phyloP scores from a whole-genome alignment of 768 basidiomycete genomes.

The Kwoniella bestiolae region DNA sequence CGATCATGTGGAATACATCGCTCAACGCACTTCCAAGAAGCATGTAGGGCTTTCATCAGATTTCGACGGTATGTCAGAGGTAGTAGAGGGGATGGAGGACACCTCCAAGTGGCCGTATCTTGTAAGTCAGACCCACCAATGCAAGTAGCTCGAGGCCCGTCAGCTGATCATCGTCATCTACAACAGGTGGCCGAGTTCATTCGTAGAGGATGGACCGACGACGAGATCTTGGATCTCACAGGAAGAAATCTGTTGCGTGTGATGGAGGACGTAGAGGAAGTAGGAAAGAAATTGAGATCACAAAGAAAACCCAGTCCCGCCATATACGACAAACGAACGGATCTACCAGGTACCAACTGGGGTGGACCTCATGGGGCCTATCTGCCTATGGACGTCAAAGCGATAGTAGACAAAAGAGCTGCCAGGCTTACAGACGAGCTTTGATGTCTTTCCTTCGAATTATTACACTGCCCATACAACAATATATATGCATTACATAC shows the following conservation, averaged over 20 bases:
- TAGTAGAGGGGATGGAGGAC: conserved; percentile 35
- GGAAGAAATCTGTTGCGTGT: conserved; percentile 34
- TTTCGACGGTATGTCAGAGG: conserved; percentile 32
- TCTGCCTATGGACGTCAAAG: conserved; percentile 23
- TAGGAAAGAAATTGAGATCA: not conserved
- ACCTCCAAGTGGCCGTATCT: conserved; percentile 29
- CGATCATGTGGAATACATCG: conserved; percentile 39
- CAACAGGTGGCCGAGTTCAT: conserved; percentile 30
- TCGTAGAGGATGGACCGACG: conserved; percentile 34
- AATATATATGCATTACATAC: not conserved
- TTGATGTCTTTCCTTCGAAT: not conserved
- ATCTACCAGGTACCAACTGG: conserved; percentile 33
- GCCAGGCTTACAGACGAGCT: conserved; percentile 24
- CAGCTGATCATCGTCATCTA: not conserved
- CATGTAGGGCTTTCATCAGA: conserved; percentile 33
- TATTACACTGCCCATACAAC: not conserved
- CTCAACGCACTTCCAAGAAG: conserved; percentile 2
- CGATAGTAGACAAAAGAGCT: conserved; percentile 7
- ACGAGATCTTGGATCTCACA: conserved; percentile 27
- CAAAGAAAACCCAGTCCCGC: conserved; percentile 10
- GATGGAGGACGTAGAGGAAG: conserved; percentile 26
- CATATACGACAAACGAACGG: conserved; percentile 28
- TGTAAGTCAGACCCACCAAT: conserved; percentile 6
- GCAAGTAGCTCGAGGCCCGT: too few species aligned
- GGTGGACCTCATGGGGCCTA: conserved; percentile 27